Evolutionary conservation across 1,284 basidiomycete species (phyloP).

Genomic region (Leccinum huronense): DNA sequence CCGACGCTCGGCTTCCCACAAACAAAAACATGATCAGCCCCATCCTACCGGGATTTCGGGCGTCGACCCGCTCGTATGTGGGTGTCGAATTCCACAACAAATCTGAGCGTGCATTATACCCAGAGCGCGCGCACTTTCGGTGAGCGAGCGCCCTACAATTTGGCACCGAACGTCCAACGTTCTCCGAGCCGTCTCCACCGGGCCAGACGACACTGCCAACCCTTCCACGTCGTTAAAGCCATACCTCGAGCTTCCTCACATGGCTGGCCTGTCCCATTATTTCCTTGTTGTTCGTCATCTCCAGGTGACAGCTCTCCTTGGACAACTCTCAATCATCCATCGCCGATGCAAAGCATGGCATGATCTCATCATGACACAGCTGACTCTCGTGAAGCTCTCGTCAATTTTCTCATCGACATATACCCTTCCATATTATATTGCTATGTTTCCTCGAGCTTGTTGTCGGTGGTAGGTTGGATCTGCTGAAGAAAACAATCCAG

Average conservation of each 20-base stretch:
- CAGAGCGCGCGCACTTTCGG: too few relatives aligned
- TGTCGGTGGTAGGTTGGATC: conserved; percentile 75
- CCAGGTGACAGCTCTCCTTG: conserved; percentile 74
- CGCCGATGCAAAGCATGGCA: conserved; percentile 59
- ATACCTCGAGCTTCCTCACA: conserved; percentile 78
- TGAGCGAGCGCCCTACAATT: too few relatives aligned
- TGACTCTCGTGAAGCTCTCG: conserved; percentile 70
- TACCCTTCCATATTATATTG: conserved; percentile 78
- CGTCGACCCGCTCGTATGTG: too few relatives aligned
- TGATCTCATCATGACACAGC: conserved; percentile 59
- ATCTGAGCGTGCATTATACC: too few relatives aligned
- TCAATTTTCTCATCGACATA: conserved; percentile 87
- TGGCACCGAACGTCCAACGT: conserved; percentile 28
- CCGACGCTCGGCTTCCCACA: too few relatives aligned
- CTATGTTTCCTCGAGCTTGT: conserved; percentile 91
- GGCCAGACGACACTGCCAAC: conserved; percentile 46
- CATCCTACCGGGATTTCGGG: too few relatives aligned
- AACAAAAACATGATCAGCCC: too few relatives aligned
- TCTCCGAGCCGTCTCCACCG: conserved; percentile 41
- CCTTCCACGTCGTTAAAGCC: conserved; percentile 62
- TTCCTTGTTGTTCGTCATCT: conserved; percentile 84
- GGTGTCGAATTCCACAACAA: too few relatives aligned
- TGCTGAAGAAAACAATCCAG: conserved; percentile 80
- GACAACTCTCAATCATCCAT: conserved; percentile 67
- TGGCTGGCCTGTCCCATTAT: conserved; percentile 85